Evolutionary conservation across 495 filamentous ascomycete species (phyloP), one percentile per base, ranked within the genome.

Genomic region (Aspergillus biplanus): DNA sequence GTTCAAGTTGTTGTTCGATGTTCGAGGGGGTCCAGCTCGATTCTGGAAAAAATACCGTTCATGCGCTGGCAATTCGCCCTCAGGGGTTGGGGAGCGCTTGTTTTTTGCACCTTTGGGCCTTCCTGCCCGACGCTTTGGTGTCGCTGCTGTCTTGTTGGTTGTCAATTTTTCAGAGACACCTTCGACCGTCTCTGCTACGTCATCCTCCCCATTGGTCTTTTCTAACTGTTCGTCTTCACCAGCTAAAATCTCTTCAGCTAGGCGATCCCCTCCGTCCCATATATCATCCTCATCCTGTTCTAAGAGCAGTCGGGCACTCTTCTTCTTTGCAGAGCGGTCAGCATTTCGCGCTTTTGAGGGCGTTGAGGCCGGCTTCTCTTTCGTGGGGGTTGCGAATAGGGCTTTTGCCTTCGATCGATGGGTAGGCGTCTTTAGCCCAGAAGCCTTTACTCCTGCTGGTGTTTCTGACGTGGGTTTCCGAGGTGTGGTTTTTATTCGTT

Each of bases 1-100:
- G 3, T 90, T 83, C 7, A 98, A 81, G 13, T 85, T 97, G 67
- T 92, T 95, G 69, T 89, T 90, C 8, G 93, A 97, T 6, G 94
- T 97, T 70, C 93, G 92, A 50, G 83, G 77, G 5, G 87, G 83
- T 18, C 90, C 92, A 15, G 91, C 87, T 37, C 90, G 87, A 73
- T 97, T 97, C 67, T 97, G 90, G 74, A 88, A 92, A 71, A 99
- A 98, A 72, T 96, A 99, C 55, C 87, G 88, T 71, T 99, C 95
- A 65, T 97, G 90, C 0, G 92, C 80, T 21, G 93, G 90, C 5
- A 98, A 81, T 62, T 93, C 85, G 33, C 83, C 82, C 39, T 91
- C 90, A 5, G 94, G 91, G 8, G 92, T 92, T 6, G 91, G 90
- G 11, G 90, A 90, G 47, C 85, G 87, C 70, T 90, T 90, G 61